These are phyloP conservation scores for Lotus japonicus DNA, from an alignment of 306 rosid species.

Conservation along the genomic window DNA sequence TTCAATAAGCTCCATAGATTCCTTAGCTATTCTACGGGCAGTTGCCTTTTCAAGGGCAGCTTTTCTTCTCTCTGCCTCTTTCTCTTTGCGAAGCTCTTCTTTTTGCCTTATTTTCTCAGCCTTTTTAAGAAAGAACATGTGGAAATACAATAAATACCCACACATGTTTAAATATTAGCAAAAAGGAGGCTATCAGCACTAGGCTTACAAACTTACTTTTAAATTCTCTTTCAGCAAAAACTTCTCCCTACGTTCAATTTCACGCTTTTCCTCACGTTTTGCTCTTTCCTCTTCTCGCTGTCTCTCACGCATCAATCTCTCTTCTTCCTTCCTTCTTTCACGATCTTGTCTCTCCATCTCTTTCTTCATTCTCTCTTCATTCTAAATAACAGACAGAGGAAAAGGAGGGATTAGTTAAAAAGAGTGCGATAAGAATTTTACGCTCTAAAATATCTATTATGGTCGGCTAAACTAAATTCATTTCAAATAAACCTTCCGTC, in stretches of 20 bases:
- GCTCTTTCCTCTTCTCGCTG: constrained; percentile 80
- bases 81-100: constrained; percentile 92
- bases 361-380: constrained; percentile 73
- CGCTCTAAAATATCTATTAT: not conserved
- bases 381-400: constrained; percentile 33
- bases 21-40: constrained; percentile 86
- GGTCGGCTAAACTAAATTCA: constrained; percentile 7
- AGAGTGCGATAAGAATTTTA: not conserved
- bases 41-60: constrained; percentile 94
- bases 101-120: constrained; percentile 79
- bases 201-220: constrained; percentile 47
- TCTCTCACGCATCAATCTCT: constrained; percentile 85
- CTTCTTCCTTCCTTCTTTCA: constrained; percentile 92
- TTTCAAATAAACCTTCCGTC: constrained; percentile 65
- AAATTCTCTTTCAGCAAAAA: constrained; percentile 63
- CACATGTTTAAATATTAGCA: constrained; percentile 14
- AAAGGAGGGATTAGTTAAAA: not conserved
- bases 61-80: constrained; percentile 85
- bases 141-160: constrained; percentile 10
- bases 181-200: not conserved
- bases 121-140: constrained; percentile 34
- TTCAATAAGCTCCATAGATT: constrained; percentile 97
- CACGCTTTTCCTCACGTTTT: constrained; percentile 82
- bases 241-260: constrained; percentile 83
- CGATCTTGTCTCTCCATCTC: constrained; percentile 91